Evolutionary conservation across 2,329 filamentous ascomycete genomes (phyloP).

Genomic region (Aspergillus niger): DNA sequence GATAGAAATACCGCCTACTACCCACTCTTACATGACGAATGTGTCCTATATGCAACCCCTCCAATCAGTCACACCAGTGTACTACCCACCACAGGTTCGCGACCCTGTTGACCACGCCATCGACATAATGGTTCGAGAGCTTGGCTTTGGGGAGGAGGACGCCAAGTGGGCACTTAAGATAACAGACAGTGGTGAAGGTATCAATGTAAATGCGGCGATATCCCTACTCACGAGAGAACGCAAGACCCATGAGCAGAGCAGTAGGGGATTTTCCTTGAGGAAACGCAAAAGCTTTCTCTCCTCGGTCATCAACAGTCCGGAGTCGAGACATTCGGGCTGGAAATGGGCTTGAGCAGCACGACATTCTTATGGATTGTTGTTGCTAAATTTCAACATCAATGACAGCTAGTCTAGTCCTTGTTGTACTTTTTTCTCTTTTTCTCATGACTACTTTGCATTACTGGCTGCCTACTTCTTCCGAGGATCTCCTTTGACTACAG

Average conservation of each 20-base stretch:
- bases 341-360: conserved; percentile 38
- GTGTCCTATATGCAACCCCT: background rate
- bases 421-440: background rate
- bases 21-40: conserved; percentile 16
- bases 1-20: conserved; percentile 11
- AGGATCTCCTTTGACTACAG: background rate
- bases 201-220: conserved; percentile 60
- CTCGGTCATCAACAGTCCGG: conserved; percentile 29
- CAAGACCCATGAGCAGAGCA: conserved; percentile 28
- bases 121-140: conserved; percentile 56
- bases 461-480: background rate
- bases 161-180: conserved; percentile 60
- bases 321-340: conserved; percentile 37
- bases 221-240: conserved; percentile 53
- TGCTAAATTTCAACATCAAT: background rate
- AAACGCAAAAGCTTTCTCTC: conserved; percentile 24
- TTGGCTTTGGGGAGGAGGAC: conserved; percentile 59
- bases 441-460: background rate
- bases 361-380: background rate
- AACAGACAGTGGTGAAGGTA: conserved; percentile 62
- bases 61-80: background rate
- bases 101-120: conserved; percentile 62
- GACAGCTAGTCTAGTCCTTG: background rate
- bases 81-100: conserved; percentile 35
- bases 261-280: conserved; percentile 19